A percentile compares a stretch with the other conserved stretches of the same genome.
These are phyloP conservation scores for Sclerotiophoma versabilis DNA, from an alignment of 2,329 filamentous ascomycete genomes.

Conservation along the genomic window DNA sequence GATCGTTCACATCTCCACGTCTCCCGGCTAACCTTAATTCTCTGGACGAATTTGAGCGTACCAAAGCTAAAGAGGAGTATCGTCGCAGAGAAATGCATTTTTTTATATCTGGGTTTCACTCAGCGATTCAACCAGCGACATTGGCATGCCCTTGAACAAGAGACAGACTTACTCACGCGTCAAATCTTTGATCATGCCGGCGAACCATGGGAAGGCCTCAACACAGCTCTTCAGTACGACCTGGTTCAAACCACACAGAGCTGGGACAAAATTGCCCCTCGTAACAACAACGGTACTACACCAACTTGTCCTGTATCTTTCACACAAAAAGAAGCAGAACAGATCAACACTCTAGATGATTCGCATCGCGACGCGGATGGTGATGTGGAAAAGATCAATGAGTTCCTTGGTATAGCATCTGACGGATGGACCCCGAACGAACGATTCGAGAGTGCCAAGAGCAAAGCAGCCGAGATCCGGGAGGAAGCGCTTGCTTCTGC, in stretches of 20 bases:
- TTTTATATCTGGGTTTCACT: slow-evolving; percentile 41
- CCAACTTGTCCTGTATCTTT: slow-evolving; percentile 27
- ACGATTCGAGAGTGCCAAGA: slow-evolving; percentile 28
- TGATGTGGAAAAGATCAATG: slow-evolving; percentile 27
- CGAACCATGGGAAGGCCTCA: slow-evolving; percentile 39
- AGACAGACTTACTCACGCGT: slow-evolving; percentile 27
- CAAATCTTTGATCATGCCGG: slow-evolving; percentile 34
- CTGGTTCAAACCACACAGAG: slow-evolving; percentile 27
- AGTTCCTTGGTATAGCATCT: slow-evolving; percentile 28
- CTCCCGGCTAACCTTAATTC: slow-evolving; percentile 26
- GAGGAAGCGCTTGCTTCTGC: slow-evolving; percentile 26
- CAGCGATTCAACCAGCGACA: slow-evolving; percentile 33
- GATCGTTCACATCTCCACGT: slow-evolving; percentile 23
- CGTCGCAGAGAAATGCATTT: slow-evolving; percentile 41
- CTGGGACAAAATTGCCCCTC: slow-evolving; percentile 26
- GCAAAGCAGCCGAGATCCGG: slow-evolving; percentile 19
- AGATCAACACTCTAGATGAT: slow-evolving; percentile 24
- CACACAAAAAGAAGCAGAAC: slow-evolving; percentile 23
- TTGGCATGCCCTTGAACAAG: slow-evolving; percentile 31
- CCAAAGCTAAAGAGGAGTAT: slow-evolving; percentile 27
- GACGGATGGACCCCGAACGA: slow-evolving; percentile 40
- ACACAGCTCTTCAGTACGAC: slow-evolving; percentile 35
- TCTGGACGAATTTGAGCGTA: slow-evolving; percentile 24
- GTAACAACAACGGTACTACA: slow-evolving; percentile 3
- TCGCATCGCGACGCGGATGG: slow-evolving; percentile 24